Base-by-base conservation (phyloP, 2,329 filamentous ascomycete species). In the Cladophialophora exuberans region DNA sequence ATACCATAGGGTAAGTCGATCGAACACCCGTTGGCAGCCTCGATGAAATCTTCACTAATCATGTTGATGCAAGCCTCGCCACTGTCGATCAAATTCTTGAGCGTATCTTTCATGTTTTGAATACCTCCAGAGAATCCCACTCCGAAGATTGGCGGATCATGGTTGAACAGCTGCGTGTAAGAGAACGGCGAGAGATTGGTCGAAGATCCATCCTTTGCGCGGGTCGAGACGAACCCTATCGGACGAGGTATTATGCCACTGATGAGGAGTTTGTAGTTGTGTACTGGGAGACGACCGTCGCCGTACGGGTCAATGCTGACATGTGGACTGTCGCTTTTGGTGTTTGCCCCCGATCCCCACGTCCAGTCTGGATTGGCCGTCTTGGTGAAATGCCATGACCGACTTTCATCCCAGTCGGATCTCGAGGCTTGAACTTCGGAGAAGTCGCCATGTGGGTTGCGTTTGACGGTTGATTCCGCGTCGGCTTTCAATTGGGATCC, bases 251-350 rank as follows among this genome's bases (percentile, higher is more conserved):
- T 81, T 62, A 97, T 83, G 60, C 84, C 85, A 15, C 85, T 89
- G 71, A 97, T 96, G 58, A 97, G 78, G 11, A 97, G 82, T 74
- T 96, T 96, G 82, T 97, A 97, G 79, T 97, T 97, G 74, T 82
- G 84, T 1, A 77, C 74, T 0, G 83, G 73, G 0, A 84, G 80
- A 0, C 92, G 82, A 26, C 85, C 88, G 23, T 84, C 76, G 52
- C 80, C 86, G 69, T 92, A 85, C 0, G 92, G 92, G 71, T 96
- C 87, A 72, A 97, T 96, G 67, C 85, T 76, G 61, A 93, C 72
- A 73, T 96, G 89, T 1, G 75, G 70, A 56, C 83, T 82, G 10
- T 79, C 78, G 15, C 71, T 68, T 45, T 54, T 61, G 59, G 76
- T 73, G 25, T 72, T 77, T 2, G 67, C 72, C 3, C 74, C 75